Evolutionary conservation across 345 rosid species (phyloP), one percentile per base, ranked within the genome.

Genomic region (Dimocarpus longan): DNA sequence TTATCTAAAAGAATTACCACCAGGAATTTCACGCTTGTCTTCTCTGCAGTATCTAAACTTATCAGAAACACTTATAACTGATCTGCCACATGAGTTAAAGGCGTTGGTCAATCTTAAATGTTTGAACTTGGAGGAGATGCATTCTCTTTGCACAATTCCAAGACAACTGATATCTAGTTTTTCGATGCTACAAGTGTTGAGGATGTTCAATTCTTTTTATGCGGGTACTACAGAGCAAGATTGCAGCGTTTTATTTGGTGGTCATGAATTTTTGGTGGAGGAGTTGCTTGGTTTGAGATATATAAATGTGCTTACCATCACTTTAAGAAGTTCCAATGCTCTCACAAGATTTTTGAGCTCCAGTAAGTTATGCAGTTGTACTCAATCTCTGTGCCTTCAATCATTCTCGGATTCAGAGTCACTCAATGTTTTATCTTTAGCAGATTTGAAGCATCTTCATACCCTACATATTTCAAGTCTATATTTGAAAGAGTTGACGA

Each of bases 31-130:
- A 10, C 15, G 48, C 4, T 6, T 66, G 3, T 7, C 9, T 37
- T 73, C 66, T 3, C 52, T 84, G 46, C 79, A 73, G 10, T 66
- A 81, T 76, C 81, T 84, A 24, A 76, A 82, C 66, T 63, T 86
- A 3, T 83, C 84, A 10, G 5, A 6, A 22, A 69, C 84, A 16
- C 8, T 48, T 0, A 78, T 83, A 43, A 16, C 1, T n/a, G 57
- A 42, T 26, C 63, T 83, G n/a, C 88, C 88, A 1, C 8, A 6
- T 10, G 73, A 76, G 77, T 42, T 86, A 10, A 79, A 70, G 80
- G 32, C 60, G 15, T 56, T 83, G 76, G 77, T 19, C 5, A 76
- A 69, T 37, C 74, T 86, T 37, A 76, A 40, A 57, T 73, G 71
- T 54, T 54, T 86, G 76, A 74, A 78, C 10, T 48, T 81, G 68